Evolutionary conservation across 257 asterid species (phyloP).

Genomic region (Capsicum rhomboideum): DNA sequence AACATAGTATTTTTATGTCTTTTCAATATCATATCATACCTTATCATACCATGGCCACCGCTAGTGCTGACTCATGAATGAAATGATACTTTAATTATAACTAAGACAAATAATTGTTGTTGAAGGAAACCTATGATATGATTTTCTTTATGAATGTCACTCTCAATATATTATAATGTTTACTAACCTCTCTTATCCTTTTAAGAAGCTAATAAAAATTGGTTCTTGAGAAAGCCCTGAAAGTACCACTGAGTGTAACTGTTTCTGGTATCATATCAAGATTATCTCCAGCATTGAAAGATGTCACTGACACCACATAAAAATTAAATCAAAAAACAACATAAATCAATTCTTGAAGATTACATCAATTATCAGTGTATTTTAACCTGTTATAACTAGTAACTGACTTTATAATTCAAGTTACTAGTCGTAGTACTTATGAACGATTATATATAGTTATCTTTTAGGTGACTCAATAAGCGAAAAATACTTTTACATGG

Average conservation of each 20-base stretch:
- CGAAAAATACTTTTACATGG: neutral
- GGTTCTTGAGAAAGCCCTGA: slow-evolving; percentile 70
- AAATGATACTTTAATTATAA: too few relatives aligned
- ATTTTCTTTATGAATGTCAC: neutral
- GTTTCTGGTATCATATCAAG: slow-evolving; percentile 25
- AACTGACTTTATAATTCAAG: neutral
- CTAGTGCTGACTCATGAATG: too few relatives aligned
- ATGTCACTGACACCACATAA: slow-evolving; percentile 57
- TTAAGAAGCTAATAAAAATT: slow-evolving; percentile 50
- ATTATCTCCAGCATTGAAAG: slow-evolving; percentile 48
- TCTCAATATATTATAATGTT: too few relatives aligned
- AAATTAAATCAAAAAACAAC: neutral
- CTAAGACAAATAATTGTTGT: too few relatives aligned
- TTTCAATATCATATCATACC: too few relatives aligned
- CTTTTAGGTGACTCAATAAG: neutral
- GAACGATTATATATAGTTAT: neutral
- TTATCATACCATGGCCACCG: too few relatives aligned
- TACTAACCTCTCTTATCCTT: slow-evolving; percentile 74
- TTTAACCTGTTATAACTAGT: neutral
- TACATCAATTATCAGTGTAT: neutral
- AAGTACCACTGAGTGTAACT: slow-evolving; percentile 66
- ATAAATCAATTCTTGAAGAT: too few relatives aligned
- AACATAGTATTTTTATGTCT: too few relatives aligned
- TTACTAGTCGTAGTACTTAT: neutral
- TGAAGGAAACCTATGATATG: neutral